These are phyloP conservation scores for Didymella lethalis DNA, from an alignment of 2,329 filamentous ascomycete species.

Conservation along the genomic window DNA sequence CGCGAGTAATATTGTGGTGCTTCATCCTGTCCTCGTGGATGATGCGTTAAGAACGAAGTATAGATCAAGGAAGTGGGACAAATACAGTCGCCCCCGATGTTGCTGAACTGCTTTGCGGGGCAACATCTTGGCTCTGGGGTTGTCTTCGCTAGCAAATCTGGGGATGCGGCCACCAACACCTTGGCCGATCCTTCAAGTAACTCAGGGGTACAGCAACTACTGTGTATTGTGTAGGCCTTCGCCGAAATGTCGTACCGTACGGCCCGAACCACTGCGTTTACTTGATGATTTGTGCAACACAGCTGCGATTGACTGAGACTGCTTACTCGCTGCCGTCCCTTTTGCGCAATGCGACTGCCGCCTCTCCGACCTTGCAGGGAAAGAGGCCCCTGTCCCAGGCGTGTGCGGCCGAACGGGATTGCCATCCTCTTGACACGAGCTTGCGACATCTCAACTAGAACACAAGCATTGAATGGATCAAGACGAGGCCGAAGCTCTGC, in stretches of 20 bases:
- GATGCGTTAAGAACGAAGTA: background rate
- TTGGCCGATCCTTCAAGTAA: conserved; percentile 10
- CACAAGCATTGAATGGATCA: conserved; percentile 1
- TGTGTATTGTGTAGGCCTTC: background rate
- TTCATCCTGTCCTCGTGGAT: background rate
- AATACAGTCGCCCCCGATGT: conserved; percentile 17
- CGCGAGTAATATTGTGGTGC: background rate
- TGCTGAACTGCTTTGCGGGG: conserved; percentile 25
- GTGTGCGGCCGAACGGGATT: conserved; percentile 14
- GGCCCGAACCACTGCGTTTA: conserved; percentile 3
- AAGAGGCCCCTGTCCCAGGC: conserved; percentile 9
- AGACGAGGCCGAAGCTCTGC: conserved; percentile 16
- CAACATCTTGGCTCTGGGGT: conserved; percentile 15
- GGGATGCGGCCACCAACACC: conserved; percentile 27
- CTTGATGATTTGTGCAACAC: background rate
- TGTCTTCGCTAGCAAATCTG: conserved; percentile 26
- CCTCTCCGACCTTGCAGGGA: conserved; percentile 4
- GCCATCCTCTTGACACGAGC: conserved; percentile 3
- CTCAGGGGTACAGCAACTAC: conserved; percentile 4
- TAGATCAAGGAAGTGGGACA: background rate
- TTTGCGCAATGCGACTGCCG: conserved; percentile 3
- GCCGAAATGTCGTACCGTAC: background rate
- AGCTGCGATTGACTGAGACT: background rate
- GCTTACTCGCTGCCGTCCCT: background rate
- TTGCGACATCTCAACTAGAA: conserved; percentile 6